These are phyloP conservation scores for Trypethelium eluteriae DNA, from an alignment of 495 filamentous ascomycete genomes.

Conservation along the genomic window DNA sequence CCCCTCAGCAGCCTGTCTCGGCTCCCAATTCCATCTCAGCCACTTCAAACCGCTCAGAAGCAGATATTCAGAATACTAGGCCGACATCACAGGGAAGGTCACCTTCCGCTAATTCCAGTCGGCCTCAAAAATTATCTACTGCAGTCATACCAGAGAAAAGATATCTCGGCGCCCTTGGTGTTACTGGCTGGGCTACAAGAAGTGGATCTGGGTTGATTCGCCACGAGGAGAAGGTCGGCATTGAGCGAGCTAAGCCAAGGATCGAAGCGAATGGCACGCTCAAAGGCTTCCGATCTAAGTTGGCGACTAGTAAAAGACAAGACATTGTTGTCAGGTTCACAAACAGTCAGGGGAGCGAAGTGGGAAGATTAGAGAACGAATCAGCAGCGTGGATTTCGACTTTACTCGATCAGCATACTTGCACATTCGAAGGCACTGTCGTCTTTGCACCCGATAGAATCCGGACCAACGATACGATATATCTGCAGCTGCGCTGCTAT, in stretches of 20 bases:
- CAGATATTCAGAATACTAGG: constrained; percentile 19
- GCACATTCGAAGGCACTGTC: constrained; percentile 76
- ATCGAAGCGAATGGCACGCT: constrained; percentile 45
- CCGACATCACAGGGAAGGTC: constrained; percentile 17
- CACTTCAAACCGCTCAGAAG: background rate
- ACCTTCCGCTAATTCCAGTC: background rate
- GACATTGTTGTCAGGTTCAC: constrained; percentile 95
- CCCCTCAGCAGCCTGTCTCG: constrained; percentile 12
- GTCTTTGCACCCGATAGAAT: constrained; percentile 83
- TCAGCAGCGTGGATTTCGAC: constrained; percentile 90
- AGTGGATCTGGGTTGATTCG: constrained; percentile 66
- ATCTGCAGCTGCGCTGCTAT: constrained; percentile 75
- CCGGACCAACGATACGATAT: constrained; percentile 85
- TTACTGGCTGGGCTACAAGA: constrained; percentile 83
- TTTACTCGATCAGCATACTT: constrained; percentile 84
- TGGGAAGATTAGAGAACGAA: constrained; percentile 84
- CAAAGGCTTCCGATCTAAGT: constrained; percentile 44
- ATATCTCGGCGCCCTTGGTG: constrained; percentile 89
- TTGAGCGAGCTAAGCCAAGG: constrained; percentile 76
- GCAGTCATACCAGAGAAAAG: constrained; percentile 51
- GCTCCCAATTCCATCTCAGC: background rate
- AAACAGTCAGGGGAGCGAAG: constrained; percentile 66
- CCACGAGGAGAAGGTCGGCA: constrained; percentile 70
- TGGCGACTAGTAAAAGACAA: constrained; percentile 40
- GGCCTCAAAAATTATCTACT: background rate